These are phyloP conservation scores for Fragaria vesca DNA, from an alignment of 306 rosid species.

Conservation along the genomic window DNA sequence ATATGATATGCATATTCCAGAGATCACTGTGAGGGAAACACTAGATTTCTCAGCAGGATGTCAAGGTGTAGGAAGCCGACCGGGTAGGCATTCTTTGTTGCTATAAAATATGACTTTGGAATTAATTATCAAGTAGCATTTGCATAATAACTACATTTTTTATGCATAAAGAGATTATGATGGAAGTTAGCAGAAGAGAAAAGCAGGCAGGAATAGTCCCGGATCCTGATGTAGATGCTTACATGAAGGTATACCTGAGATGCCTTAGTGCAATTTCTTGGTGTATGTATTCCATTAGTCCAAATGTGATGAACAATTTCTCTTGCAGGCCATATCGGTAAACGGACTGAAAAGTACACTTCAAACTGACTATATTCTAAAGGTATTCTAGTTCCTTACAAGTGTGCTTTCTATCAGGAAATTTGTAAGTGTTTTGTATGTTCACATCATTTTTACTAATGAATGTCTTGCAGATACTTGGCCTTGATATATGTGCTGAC, in stretches of 20 bases:
- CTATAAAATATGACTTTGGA: not conserved
- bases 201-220: conserved; percentile 65
- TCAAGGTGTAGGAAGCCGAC: conserved; percentile 68
- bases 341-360: conserved; percentile 34
- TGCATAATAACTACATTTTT: not conserved
- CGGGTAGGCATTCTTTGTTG: conserved; percentile 33
- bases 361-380: conserved; percentile 47
- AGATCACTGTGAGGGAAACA: conserved; percentile 81
- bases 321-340: conserved; percentile 38
- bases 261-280: not conserved
- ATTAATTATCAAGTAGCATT: not conserved
- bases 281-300: not conserved
- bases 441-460: not conserved
- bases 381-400: conserved; percentile 22
- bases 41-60: conserved; percentile 67
- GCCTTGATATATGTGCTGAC: conserved; percentile 73
- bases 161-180: conserved; percentile 47
- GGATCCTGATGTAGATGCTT: conserved; percentile 66
- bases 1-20: conserved; percentile 65
- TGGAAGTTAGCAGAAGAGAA: conserved; percentile 63
- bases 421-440: not conserved
- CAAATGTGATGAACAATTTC: not conserved
- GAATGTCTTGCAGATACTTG: conserved; percentile 51
- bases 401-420: not conserved
- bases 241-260: conserved; percentile 66